Evolutionary conservation across 139 green algal genomes (phyloP).

Genomic region (Mychonastes homosphaera): DNA sequence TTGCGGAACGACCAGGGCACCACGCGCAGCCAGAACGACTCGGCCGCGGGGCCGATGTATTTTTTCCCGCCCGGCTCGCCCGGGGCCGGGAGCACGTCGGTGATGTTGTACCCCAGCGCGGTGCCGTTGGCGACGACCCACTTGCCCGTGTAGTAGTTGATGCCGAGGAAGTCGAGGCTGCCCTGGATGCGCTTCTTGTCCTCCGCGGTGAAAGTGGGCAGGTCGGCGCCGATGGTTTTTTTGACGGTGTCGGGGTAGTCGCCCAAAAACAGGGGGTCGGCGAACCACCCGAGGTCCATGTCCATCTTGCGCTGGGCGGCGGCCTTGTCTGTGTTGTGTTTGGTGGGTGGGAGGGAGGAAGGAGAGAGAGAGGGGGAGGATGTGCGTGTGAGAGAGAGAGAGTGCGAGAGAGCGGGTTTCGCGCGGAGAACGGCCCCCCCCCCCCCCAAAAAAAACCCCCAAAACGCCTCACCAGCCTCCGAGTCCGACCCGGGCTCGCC

Average conservation of each 20-base stretch:
- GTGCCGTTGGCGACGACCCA: constrained; percentile 5
- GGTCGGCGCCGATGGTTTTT: not conserved
- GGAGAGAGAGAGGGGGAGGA: no score
- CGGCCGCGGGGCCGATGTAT: constrained; percentile 14
- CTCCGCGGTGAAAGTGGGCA: constrained; percentile 38
- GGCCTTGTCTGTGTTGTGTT: no score
- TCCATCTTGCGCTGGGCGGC: constrained; percentile 26
- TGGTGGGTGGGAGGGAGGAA: no score
- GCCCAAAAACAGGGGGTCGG: constrained; percentile 39
- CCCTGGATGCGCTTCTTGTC: constrained; percentile 29
- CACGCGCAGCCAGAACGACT: constrained; percentile 27
- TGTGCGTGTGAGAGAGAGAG: no score
- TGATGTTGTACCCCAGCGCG: not conserved
- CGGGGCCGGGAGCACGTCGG: not conserved
- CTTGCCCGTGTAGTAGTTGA: constrained; percentile 47
- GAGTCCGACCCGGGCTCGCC: constrained; percentile 11
- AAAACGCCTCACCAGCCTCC: not conserved
- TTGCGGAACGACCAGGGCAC: constrained; percentile 34
- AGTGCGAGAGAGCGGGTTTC: no score
- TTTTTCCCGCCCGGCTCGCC: not conserved
- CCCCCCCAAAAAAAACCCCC: no score
- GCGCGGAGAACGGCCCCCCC: no score
- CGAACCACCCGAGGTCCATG: constrained; percentile 28
- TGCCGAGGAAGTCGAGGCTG: constrained; percentile 40
- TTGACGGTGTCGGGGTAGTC: constrained; percentile 29